Evolutionary conservation across 2,329 filamentous ascomycete genomes (phyloP).

Genomic region (Chaetothyriales sp.): DNA sequence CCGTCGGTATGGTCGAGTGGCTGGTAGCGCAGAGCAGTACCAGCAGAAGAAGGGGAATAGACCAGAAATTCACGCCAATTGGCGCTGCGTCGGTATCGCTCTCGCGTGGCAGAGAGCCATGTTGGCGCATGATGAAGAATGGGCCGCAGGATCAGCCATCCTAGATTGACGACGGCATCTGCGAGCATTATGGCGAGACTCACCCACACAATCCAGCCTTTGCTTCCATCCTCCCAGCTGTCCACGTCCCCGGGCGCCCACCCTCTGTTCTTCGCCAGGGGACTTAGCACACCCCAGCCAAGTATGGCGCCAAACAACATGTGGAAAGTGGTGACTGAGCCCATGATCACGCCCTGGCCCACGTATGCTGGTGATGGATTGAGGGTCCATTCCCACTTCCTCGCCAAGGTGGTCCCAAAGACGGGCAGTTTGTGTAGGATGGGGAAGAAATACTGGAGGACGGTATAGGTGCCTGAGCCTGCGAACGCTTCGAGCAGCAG

Average conservation of each 20-base stretch:
- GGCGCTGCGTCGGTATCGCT: conserved; percentile 9
- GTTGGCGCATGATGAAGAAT: conserved; percentile 35
- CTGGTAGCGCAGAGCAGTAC: background rate
- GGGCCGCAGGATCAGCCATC: conserved; percentile 57
- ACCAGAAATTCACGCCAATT: conserved; percentile 12
- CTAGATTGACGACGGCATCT: conserved; percentile 76
- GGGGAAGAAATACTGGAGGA: conserved; percentile 81
- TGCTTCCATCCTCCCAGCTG: conserved; percentile 84
- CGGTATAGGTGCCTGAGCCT: conserved; percentile 48
- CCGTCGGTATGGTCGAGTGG: background rate
- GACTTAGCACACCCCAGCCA: conserved; percentile 83
- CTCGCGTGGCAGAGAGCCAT: conserved; percentile 16
- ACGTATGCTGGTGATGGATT: conserved; percentile 97
- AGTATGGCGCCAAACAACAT: conserved; percentile 84
- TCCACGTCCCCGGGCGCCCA: conserved; percentile 81
- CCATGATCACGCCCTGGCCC: conserved; percentile 97
- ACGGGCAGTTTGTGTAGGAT: conserved; percentile 72
- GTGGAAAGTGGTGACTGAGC: conserved; percentile 80
- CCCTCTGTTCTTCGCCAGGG: conserved; percentile 65
- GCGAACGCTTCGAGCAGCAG: conserved; percentile 45
- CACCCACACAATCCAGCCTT: conserved; percentile 97
- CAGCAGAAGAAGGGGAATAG: too few species aligned
- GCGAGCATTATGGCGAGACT: conserved; percentile 93
- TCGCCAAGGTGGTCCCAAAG: conserved; percentile 58
- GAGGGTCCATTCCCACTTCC: conserved; percentile 82